Percentiles rank a stretch among this genome's conserved stretches.
phyloP scores from a whole-genome alignment of 106 monocot genomes.

The Acorus gramineus region DNA sequence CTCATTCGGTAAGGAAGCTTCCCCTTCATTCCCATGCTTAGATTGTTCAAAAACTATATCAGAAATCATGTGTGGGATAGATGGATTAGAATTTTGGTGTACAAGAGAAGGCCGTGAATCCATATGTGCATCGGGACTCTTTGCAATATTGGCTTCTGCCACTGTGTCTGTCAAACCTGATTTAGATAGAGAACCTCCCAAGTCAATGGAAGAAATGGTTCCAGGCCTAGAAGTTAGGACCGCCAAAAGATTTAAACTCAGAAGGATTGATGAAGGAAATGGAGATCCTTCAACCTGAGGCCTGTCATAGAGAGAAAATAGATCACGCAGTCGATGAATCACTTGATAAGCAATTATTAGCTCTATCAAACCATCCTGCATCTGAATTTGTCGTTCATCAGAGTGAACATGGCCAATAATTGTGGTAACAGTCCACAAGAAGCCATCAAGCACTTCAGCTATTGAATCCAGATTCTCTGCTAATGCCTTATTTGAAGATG shows the following conservation, averaged over 20 bases:
- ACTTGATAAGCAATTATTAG: constrained; percentile 85
- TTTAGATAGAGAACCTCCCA: constrained; percentile 50
- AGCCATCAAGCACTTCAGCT: constrained; percentile 68
- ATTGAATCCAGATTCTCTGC: constrained; percentile 68
- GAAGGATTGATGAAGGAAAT: constrained; percentile 82
- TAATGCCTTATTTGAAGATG: constrained; percentile 34
- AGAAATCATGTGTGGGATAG: too few species aligned
- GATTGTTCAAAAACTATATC: too few species aligned
- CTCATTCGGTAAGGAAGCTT: too few species aligned
- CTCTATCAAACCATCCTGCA: constrained; percentile 77
- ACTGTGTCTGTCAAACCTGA: constrained; percentile 10
- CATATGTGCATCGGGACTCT: constrained; percentile 14
- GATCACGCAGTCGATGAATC: constrained; percentile 82
- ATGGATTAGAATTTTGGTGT: too few species aligned
- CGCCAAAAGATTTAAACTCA: constrained; percentile 72
- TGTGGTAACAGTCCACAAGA: constrained; percentile 61
- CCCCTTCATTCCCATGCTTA: too few species aligned
- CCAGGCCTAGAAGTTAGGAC: constrained; percentile 71
- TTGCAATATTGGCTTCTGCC: constrained; percentile 6
- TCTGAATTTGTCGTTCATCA: constrained; percentile 71
- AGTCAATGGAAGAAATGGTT: constrained; percentile 52
- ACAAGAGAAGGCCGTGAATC: too few species aligned
- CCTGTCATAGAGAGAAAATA: constrained; percentile 91
- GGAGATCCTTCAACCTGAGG: constrained; percentile 92
- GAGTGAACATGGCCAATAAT: constrained; percentile 53